A percentile compares a stretch with the other conserved stretches of the same genome.
Evolutionary conservation across 2,329 filamentous ascomycete genomes (phyloP).

Genomic region (Colletotrichum shisoi): DNA sequence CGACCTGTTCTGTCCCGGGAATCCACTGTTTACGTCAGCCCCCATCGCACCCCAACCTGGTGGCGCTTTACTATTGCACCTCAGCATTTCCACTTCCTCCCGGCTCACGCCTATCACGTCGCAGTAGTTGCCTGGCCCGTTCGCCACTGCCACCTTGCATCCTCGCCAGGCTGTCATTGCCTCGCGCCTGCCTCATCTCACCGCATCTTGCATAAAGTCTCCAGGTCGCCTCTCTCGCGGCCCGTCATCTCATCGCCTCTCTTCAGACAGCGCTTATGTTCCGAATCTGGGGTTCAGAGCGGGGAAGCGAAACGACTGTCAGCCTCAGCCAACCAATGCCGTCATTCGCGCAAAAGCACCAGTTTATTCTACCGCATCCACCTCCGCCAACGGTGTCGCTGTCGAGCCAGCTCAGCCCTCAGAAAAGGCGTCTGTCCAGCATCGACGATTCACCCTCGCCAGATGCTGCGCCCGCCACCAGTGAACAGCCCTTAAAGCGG

Average conservation of each 20-base stretch:
- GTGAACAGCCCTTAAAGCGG: slow-evolving; percentile 51
- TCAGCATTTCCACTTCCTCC: slow-evolving; percentile 20
- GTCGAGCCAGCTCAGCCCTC: slow-evolving; percentile 45
- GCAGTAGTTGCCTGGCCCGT: slow-evolving; percentile 27
- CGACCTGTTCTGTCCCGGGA: slow-evolving; percentile 20
- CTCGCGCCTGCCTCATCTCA: slow-evolving; percentile 36
- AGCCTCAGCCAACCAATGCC: slow-evolving; percentile 54
- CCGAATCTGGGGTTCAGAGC: slow-evolving; percentile 67
- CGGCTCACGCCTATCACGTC: slow-evolving; percentile 19
- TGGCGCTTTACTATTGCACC: slow-evolving; percentile 20
- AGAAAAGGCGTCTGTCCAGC: slow-evolving; percentile 53
- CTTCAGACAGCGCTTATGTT: slow-evolving; percentile 63
- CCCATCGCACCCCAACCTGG: slow-evolving; percentile 6
- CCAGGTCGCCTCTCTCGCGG: slow-evolving; percentile 7
- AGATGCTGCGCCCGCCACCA: slow-evolving; percentile 43
- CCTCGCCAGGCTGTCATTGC: slow-evolving; percentile 19
- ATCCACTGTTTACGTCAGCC: slow-evolving; percentile 41
- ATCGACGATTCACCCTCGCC: slow-evolving; percentile 44
- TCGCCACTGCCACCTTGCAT: slow-evolving; percentile 31
- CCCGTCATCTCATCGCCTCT: slow-evolving; percentile 43
- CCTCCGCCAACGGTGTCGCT: slow-evolving; percentile 41
- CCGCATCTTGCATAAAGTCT: slow-evolving; percentile 28
- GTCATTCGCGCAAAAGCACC: slow-evolving; percentile 47
- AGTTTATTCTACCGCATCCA: slow-evolving; percentile 45
- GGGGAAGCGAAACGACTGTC: slow-evolving; percentile 63